Percentiles rank a stretch among this genome's conserved stretches.
phyloP scores from a whole-genome alignment of 2,329 filamentous ascomycete genomes.

The Emmonsiellopsis sp. region DNA sequence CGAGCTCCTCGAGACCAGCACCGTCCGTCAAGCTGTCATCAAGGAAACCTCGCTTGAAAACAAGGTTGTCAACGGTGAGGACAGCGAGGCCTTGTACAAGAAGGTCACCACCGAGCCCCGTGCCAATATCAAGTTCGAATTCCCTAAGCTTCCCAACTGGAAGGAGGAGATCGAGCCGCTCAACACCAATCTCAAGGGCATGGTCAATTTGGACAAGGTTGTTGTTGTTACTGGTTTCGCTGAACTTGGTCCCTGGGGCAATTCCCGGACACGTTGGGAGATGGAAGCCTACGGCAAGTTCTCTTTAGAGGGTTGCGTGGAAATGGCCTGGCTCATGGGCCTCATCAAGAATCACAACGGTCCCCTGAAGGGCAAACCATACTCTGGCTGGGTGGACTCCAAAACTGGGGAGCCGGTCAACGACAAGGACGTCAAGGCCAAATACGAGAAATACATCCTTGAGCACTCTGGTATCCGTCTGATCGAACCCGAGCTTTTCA shows the following conservation, averaged over 20 bases:
- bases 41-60: conserved; percentile 96
- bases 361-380: conserved; percentile 87
- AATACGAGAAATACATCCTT: conserved; percentile 94
- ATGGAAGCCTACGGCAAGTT: conserved; percentile 98
- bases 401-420: conserved; percentile 94
- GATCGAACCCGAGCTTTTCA: conserved; percentile 94
- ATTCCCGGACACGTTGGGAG: conserved; percentile 95
- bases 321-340: conserved; percentile 99
- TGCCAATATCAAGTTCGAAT: conserved; percentile 96
- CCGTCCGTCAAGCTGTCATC: conserved; percentile 84
- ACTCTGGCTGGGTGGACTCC: conserved; percentile 89
- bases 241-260: conserved; percentile 96
- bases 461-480: conserved; percentile 96
- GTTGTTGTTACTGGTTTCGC: conserved; percentile 96
- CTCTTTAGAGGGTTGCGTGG: conserved; percentile 92
- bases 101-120: conserved; percentile 88
- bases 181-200: conserved; percentile 81
- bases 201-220: conserved; percentile 97
- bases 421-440: conserved; percentile 93
- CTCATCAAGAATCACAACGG: conserved; percentile 99
- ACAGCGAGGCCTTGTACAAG: conserved; percentile 86
- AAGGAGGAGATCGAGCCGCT: conserved; percentile 81
- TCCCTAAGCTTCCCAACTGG: conserved; percentile 86
- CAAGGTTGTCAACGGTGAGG: conserved; percentile 91
- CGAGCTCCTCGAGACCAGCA: conserved; percentile 89